phyloP scores from a whole-genome alignment of 2,329 filamentous ascomycete species.

The Magnaporthales sp. region DNA sequence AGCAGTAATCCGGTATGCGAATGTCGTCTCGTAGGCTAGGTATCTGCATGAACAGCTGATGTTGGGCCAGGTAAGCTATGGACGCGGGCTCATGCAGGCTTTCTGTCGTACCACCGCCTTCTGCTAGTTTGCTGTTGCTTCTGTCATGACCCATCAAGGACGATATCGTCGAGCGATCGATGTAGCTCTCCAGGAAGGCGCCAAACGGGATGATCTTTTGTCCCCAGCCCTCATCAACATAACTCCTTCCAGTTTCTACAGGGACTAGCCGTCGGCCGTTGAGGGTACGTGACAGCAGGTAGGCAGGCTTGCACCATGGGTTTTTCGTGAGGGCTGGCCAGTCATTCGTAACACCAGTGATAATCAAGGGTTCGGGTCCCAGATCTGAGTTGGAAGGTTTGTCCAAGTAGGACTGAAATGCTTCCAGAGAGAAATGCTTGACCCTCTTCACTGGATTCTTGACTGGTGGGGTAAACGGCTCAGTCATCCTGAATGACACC shows the following conservation, averaged over 20 bases:
- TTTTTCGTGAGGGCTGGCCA: conserved; percentile 70
- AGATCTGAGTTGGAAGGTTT: conserved; percentile 21
- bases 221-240: conserved; percentile 77
- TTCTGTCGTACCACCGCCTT: neutral
- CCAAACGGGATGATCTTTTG: conserved; percentile 71
- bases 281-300: conserved; percentile 68
- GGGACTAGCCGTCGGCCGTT: conserved; percentile 73
- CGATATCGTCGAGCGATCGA: conserved; percentile 28
- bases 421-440: conserved; percentile 40
- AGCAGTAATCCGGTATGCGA: conserved; percentile 75
- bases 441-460: conserved; percentile 30
- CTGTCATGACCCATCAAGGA: neutral
- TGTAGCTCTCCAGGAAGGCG: conserved; percentile 57
- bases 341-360: conserved; percentile 52
- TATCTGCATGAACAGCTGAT: conserved; percentile 78
- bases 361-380: conserved; percentile 55
- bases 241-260: conserved; percentile 77
- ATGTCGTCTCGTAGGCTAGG: conserved; percentile 71
- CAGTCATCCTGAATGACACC: conserved; percentile 22
- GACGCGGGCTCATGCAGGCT: conserved; percentile 2
- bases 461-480: conserved; percentile 34
- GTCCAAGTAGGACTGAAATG: conserved; percentile 55
- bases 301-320: conserved; percentile 65
- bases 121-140: neutral
- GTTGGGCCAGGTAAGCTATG: conserved; percentile 85